Base-by-base conservation (phyloP, 2,329 filamentous ascomycete species). In the Aspergillus cejpii region DNA sequence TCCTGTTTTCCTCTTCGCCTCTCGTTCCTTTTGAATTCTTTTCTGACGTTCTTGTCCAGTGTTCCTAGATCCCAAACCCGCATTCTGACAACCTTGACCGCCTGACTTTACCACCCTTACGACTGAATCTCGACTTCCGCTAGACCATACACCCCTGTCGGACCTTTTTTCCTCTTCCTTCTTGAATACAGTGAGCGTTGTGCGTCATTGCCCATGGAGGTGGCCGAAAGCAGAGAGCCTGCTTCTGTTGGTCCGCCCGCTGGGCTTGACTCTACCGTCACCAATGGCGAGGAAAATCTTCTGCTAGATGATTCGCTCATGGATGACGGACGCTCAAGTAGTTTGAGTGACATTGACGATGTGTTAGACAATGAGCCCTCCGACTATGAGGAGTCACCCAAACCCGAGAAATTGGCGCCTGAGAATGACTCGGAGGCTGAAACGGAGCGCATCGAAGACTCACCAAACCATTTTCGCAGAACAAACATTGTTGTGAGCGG, bases 311-410 rank as follows among this genome's bases (percentile, higher is more conserved):
- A 78, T 53, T 57, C 60, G 42, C 55, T 68, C 48, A 63, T 67
- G 56, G 81, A 83, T 58, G 86, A 85, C 64, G 83, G 81, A 63
- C 76, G 85, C 42, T 96, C 90, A 29, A 97, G 91, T 67, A 92
- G 89, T 59, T 76, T 97, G 57, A 96, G 88, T 71, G 91, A 96
- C 58, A 86, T 94, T 45, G 89, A 90, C 60, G 87, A 94, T 59
- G 83, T 87, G 50, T 77, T 74, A 34, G 84, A 87, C 41, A 81
- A 85, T 51, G 84, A 77, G 39, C 69, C 69, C 3, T 69, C 69
- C 10, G 71, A 84, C 42, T 78, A 78, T 49, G 75, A 34, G 11
- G 31, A 67, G 58, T 67, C 63, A 46, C 69, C 60, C 43, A 67
- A 54, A 55, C 74, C 74, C 6, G 73, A 76, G 54, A 79, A 73